Base-by-base conservation (phyloP, 2,329 filamentous ascomycete species). In the Aspergillus sp. region DNA sequence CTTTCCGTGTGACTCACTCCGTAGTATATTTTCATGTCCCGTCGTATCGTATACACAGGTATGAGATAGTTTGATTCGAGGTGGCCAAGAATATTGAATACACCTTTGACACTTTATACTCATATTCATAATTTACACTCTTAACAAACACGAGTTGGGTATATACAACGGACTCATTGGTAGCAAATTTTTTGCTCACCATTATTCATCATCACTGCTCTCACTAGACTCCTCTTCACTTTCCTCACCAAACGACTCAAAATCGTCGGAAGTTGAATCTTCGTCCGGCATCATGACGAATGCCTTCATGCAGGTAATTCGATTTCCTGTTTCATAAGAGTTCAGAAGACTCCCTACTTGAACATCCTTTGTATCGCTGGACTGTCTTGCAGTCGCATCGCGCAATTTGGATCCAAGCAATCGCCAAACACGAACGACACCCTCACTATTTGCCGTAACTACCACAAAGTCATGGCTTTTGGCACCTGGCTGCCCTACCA, bases 241-340 rank as follows among this genome's bases (percentile, higher is more conserved):
- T 53, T 67, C 71, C 47, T 70, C 66, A 26, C 63, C 66, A 9
- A 65, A 66, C 5, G 53, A 50, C 39, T 45, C 68, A 9, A 66
- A 81, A 42, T 74, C 75, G 62, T 82, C 80, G 47, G 82, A 83
- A 41, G 86, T 85, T 15, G 85, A 83, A 39, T 72, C 69, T 45
- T 71, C 69, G 4, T 75, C 79, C 65, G 86, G 83, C 73, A 90
- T 83, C 91, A 98, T 96, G 62, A 90, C 79, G 77, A 96, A 98
- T 20, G 89, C 89, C 66, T 86, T 87, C 67, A 98, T 71, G 71
- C 95, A 98, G 38, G 93, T 98, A 64, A 98, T 92, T 56, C 95
- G 82, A 71, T 93, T 93, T 45, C 88, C 87, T 20, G 93, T 96
- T 74, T 93, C 89, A 68, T 95, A 95, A 32, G 84, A 86, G 15